Evolutionary conservation across 2,329 filamentous ascomycete species (phyloP).

Genomic region (Tolypocladium tundrense): DNA sequence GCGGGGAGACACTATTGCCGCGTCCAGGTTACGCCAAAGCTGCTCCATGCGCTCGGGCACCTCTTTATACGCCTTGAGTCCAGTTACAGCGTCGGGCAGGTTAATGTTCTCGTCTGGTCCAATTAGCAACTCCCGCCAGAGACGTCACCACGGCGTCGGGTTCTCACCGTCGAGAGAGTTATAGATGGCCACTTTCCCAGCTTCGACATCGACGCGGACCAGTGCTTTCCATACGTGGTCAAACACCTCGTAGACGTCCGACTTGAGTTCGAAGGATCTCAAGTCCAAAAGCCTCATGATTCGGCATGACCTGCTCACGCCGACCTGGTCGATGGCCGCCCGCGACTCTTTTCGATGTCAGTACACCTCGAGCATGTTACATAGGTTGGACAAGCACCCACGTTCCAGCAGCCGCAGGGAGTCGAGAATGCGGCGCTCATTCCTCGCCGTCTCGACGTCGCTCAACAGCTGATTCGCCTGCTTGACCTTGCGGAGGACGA

Average conservation of each 20-base stretch:
- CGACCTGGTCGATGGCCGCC: slow-evolving; percentile 46
- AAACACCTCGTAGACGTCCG: slow-evolving; percentile 55
- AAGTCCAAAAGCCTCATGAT: slow-evolving; percentile 55
- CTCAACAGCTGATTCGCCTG: slow-evolving; percentile 51
- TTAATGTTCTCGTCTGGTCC: slow-evolving; percentile 38
- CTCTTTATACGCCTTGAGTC: slow-evolving; percentile 49
- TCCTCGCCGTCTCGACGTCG: slow-evolving; percentile 46
- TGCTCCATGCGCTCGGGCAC: slow-evolving; percentile 48
- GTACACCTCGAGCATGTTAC: neutral
- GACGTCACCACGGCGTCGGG: neutral
- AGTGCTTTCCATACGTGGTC: slow-evolving; percentile 61
- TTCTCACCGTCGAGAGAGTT: slow-evolving; percentile 37
- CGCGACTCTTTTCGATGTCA: slow-evolving; percentile 37
- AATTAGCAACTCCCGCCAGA: slow-evolving; percentile 7
- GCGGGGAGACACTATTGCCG: slow-evolving; percentile 49
- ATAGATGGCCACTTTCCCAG: slow-evolving; percentile 45
- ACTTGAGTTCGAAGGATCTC: slow-evolving; percentile 55
- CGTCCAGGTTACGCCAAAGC: slow-evolving; percentile 54
- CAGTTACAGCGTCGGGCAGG: slow-evolving; percentile 43
- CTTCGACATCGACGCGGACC: slow-evolving; percentile 49
- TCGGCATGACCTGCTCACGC: slow-evolving; percentile 50
- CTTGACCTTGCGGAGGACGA: slow-evolving; percentile 39
- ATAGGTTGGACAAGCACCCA: slow-evolving; percentile 19
- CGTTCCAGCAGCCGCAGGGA: slow-evolving; percentile 47
- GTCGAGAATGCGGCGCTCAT: slow-evolving; percentile 45